Base-by-base conservation (phyloP, 1,284 basidiomycete species). In the Takashimella tepidaria region DNA sequence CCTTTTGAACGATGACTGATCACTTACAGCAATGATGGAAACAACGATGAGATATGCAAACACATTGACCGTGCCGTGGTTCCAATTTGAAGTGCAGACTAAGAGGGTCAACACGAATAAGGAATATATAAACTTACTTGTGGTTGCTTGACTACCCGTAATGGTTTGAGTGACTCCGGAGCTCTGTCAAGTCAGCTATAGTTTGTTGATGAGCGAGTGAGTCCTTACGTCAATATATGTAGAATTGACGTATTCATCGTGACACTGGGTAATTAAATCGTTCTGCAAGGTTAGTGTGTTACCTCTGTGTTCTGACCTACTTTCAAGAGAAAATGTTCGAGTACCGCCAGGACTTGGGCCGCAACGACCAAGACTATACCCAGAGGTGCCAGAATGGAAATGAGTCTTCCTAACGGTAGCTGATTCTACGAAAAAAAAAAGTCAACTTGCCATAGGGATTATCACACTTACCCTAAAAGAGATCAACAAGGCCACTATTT, bases 281-380 rank as follows among this genome's bases (percentile, higher is more conserved):
- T 74, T 70, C 84, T 67, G 45, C 22, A n/a, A n/a, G n/a, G n/a
- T n/a, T n/a, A n/a, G n/a, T n/a, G n/a, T n/a, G n/a, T n/a, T n/a
- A n/a, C n/a, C n/a, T n/a, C n/a, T n/a, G n/a, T n/a, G n/a, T n/a
- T n/a, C n/a, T n/a, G n/a, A 47, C 58, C 50, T 27, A 67, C 84
- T 81, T 89, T 87, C 66, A 81, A 78, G 1, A 77, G 74, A 69
- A 87, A 89, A 65, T 89, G 88, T 1, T 81, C 73, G 5, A 88
- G 70, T 6, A 83, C 76, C 16, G 80, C 76, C 49, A 87, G 63
- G 50, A 88, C 72, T 5, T 81, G 82, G 1, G 80, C 75, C 0
- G 72, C 84, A 10, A 81, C 62, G 22, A 85, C 77, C 0, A 84
- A 62, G 31, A 84, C 62, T 20, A 81, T 73, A 5, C 80, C 80